These are phyloP conservation scores for Solanum hybrid DNA, from an alignment of 305 asterid species.

Conservation along the genomic window DNA sequence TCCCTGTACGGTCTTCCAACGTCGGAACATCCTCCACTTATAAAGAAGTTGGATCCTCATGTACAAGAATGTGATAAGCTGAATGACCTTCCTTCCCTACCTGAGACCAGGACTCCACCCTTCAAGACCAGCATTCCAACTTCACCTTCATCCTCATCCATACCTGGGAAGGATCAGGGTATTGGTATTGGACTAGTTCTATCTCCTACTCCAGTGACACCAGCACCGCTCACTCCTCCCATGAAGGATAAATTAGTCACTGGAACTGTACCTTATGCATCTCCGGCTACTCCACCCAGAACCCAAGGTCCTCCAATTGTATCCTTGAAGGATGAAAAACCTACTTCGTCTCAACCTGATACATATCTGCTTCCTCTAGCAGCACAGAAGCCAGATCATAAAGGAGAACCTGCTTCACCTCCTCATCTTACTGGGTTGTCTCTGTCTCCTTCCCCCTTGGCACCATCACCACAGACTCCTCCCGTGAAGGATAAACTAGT, in stretches of 20 bases:
- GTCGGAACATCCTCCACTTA: slow-evolving; percentile 11
- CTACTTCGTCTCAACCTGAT: slow-evolving; percentile 8
- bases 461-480: slow-evolving; percentile 25
- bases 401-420: slow-evolving; percentile 11
- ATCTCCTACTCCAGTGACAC: slow-evolving; percentile 14
- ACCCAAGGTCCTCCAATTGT: slow-evolving; percentile 23
- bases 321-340: slow-evolving; percentile 21
- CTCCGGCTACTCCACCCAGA: slow-evolving; percentile 18
- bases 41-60: slow-evolving; percentile 12
- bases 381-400: slow-evolving; percentile 9
- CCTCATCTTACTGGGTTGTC: slow-evolving; percentile 12
- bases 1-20: slow-evolving; percentile 20
- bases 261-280: slow-evolving; percentile 19
- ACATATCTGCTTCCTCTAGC: slow-evolving; percentile 18
- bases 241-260: slow-evolving; percentile 25
- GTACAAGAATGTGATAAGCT: slow-evolving; percentile 15
- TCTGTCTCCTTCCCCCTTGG: slow-evolving; percentile 14
- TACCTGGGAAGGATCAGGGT: slow-evolving; percentile 28
- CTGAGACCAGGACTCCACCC: slow-evolving; percentile 24
- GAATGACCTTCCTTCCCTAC: slow-evolving; percentile 13
- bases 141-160: slow-evolving; percentile 20
- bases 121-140: slow-evolving; percentile 21
- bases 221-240: slow-evolving; percentile 26
- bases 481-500: slow-evolving; percentile 28
- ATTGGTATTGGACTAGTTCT: slow-evolving; percentile 14